Evolutionary conservation across 2,329 filamentous ascomycete species (phyloP), one percentile per base, ranked within the genome.

Genomic region (Arthrobotrys pseudoclavata): DNA sequence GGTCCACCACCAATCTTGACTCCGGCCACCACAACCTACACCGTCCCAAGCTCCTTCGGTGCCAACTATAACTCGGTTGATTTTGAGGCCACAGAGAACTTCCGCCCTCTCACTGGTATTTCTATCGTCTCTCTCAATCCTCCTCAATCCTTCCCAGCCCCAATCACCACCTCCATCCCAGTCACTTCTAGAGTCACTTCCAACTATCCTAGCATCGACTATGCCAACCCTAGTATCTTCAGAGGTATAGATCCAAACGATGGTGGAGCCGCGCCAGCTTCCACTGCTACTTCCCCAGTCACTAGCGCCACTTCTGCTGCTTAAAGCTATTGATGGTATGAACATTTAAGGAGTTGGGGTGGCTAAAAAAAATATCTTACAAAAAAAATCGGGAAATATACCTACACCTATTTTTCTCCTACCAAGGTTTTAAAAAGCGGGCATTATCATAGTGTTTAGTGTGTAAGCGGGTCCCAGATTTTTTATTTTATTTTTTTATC

Each of bases 361-460:
- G 13, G n/a, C 34, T 42, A 63, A 31, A 53, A 53, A 62, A 70
- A 20, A 71, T 26, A 63, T 22, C 13, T 31, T 26, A 40, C 52
- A 69, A 48, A 40, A 31, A 34, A 22, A 42, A 20, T 37, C 9
- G 31, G 55, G 55, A 42, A 60, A 60, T 42, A 57, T 40, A 57
- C n/a, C 52, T 57, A 60, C 55, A 60, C 55, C n/a, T 57, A 60
- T 60, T 42, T 57, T 60, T 60, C 55, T 60, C 55, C 37, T 18
- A 42, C 34, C 18, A 24, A 64, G 52, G 55, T 22, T 60, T 15
- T 40, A 63, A 71, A 72, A 72, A 72, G 61, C 60, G 60, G 50
- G 70, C 62, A 63, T 66, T 42, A 42, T 60, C 55, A 67, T 76
- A 76, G 72, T 70, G 72, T 76, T 76, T 72, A 72, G 69, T 72